A percentile compares a stretch with the other conserved stretches of the same genome.
phyloP scores from a whole-genome alignment of 2,329 filamentous ascomycete species.

The Dothistroma septosporum region DNA sequence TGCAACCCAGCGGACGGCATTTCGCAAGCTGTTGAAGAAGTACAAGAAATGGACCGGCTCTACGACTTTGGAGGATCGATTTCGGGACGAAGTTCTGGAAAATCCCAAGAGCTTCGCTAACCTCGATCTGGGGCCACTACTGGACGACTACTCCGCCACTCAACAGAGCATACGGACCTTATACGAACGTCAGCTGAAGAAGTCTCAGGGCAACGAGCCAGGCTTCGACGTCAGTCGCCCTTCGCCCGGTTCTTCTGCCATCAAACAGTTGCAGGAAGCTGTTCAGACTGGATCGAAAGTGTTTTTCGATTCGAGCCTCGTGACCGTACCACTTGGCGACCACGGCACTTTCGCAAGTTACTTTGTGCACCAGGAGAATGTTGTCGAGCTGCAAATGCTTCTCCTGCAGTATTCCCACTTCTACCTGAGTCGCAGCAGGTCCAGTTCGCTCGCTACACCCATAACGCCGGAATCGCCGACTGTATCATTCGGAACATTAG shows the following conservation, averaged over 20 bases:
- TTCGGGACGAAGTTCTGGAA: slow-evolving; percentile 62
- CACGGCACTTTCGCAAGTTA: slow-evolving; percentile 48
- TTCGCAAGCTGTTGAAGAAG: slow-evolving; percentile 80
- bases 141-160: slow-evolving; percentile 48
- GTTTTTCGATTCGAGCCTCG: slow-evolving; percentile 49
- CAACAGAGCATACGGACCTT: slow-evolving; percentile 44
- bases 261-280: slow-evolving; percentile 38
- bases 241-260: slow-evolving; percentile 20
- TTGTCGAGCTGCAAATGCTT: slow-evolving; percentile 52
- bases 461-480: slow-evolving; percentile 22
- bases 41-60: slow-evolving; percentile 86
- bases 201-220: slow-evolving; percentile 13
- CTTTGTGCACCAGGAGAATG: slow-evolving; percentile 53
- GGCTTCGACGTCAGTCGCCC: slow-evolving; percentile 15
- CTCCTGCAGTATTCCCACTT: slow-evolving; percentile 48
- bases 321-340: slow-evolving; percentile 45
- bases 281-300: slow-evolving; percentile 40
- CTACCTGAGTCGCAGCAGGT: slow-evolving; percentile 30
- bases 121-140: slow-evolving; percentile 55
- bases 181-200: slow-evolving; percentile 37
- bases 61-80: slow-evolving; percentile 58
- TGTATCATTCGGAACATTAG: slow-evolving; percentile 15
- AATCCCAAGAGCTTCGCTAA: slow-evolving; percentile 68
- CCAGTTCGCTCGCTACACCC: slow-evolving; percentile 26
- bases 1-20: slow-evolving; percentile 68